phyloP scores from a whole-genome alignment of 225 moss, liverwort and hornwort species.

The Asterella californica region DNA sequence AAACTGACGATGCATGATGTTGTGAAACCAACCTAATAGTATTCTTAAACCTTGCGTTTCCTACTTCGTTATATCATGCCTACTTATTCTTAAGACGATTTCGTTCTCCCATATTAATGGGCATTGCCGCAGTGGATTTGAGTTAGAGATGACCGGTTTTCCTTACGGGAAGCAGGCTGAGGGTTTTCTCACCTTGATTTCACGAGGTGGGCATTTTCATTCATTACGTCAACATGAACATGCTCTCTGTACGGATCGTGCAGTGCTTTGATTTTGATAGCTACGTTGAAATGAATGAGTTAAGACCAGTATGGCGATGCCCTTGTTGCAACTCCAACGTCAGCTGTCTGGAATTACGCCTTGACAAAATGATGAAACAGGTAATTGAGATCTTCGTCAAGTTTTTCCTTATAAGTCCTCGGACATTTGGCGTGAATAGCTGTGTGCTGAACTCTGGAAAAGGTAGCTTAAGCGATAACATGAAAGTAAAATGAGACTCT shows the following conservation, averaged over 20 bases:
- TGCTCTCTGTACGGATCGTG: not conserved
- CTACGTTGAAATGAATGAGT: constrained; percentile 85
- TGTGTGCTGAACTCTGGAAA: not conserved
- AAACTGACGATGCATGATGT: not conserved
- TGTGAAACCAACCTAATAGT: not conserved
- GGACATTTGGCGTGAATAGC: not conserved
- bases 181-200: not conserved
- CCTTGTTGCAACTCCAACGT: constrained; percentile 79
- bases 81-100: too few species aligned
- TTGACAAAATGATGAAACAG: constrained; percentile 78
- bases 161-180: not conserved
- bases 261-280: constrained; percentile 96
- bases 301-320: constrained; percentile 92
- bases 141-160: not conserved
- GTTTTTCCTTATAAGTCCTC: not conserved
- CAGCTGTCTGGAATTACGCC: constrained; percentile 65
- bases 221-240: not conserved
- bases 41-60: not conserved
- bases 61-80: not conserved
- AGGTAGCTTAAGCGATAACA: too few species aligned
- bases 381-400: constrained; percentile 22
- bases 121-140: too few species aligned
- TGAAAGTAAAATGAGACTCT: not conserved
- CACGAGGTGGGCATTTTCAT: not conserved
- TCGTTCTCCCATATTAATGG: too few species aligned